Base-by-base conservation (phyloP, 2,329 filamentous ascomycete species). In the Botrytis fabae region DNA sequence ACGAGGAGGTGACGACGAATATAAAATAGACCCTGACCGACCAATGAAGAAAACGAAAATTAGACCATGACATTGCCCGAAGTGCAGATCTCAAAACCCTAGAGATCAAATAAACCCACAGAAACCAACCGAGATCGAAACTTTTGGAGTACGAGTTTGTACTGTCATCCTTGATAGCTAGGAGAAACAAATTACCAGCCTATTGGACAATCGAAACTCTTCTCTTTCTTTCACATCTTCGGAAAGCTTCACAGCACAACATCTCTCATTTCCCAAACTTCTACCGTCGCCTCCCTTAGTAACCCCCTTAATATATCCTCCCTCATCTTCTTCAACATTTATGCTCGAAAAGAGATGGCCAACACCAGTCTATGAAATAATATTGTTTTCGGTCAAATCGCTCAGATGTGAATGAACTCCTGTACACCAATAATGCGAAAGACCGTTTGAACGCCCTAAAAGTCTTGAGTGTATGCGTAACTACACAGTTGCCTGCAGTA, bases 371-470 rank as follows among this genome's bases (percentile, higher is more conserved):
- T 79, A 80, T 76, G 76, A 79, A 79, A 77, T 78, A 75, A 77
- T 78, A 77, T 75, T 76, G 71, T 61, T 57, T 60, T 76, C 66
- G 76, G 79, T 75, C 74, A 79, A 80, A 79, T 80, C 79, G 80
- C 79, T 80, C 78, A 80, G 76, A 80, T 80, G 75, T 78, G 75
- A 78, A 77, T 72, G 44, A 74, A 81, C 80, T 78, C 80, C 80
- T 64, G 74, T 78, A 80, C 80, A 79, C 80, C 80, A 69, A 73
- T 77, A 77, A 81, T 81, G 80, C 78, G 75, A 61, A 46, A 69
- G 70, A 76, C 77, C 78, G 75, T 77, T 76, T 57, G 69, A 79
- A 80, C 78, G 77, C 78, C 79, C 74, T 75, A 69, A 68, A 78
- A 79, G 72, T 76, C 61, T 72, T 75, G 75, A 78, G 75, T 76